A percentile compares a stretch with the other conserved stretches of the same genome.
Evolutionary conservation across 139 green algal genomes (phyloP).

Genomic region (Eudorina sp.): DNA sequence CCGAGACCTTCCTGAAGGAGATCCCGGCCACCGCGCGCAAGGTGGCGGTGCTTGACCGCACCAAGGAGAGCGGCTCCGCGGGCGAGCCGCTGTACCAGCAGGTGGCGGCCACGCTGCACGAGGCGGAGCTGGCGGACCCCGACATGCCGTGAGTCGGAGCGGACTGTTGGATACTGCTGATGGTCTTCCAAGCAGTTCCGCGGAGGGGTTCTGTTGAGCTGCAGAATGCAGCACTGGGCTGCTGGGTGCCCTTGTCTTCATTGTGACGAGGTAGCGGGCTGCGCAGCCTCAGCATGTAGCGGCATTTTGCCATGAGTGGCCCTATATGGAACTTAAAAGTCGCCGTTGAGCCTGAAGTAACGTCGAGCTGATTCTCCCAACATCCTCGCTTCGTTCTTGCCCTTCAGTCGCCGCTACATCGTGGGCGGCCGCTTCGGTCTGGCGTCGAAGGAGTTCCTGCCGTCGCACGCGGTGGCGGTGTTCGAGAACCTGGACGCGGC

Average conservation of each 20-base stretch:
- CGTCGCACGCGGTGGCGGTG: slow-evolving; percentile 64
- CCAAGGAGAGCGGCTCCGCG: slow-evolving; percentile 66
- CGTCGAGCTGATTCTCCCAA: no score
- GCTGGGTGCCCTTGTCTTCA: no score
- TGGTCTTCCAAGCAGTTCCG: no score
- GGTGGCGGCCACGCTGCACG: slow-evolving; percentile 18
- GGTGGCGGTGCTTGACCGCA: slow-evolving; percentile 69
- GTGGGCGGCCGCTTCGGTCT: slow-evolving; percentile 75
- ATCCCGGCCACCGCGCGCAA: slow-evolving; percentile 57
- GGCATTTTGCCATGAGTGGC: no score
- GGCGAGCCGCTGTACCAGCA: slow-evolving; percentile 53
- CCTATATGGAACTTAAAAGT: no score
- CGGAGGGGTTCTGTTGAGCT: no score
- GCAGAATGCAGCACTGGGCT: no score
- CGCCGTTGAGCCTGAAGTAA: no score
- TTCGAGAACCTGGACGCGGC: slow-evolving; percentile 65
- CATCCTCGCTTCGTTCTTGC: no score
- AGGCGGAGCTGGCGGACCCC: slow-evolving; percentile 26
- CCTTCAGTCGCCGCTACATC: slow-evolving; percentile 36
- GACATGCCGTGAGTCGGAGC: neutral
- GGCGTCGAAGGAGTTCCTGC: slow-evolving; percentile 76
- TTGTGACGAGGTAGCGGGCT: no score
- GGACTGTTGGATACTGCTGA: neutral
- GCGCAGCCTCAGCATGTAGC: no score
- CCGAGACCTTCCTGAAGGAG: slow-evolving; percentile 59